phyloP scores from a whole-genome alignment of 331 rosid species.

The Quercus phellos region DNA sequence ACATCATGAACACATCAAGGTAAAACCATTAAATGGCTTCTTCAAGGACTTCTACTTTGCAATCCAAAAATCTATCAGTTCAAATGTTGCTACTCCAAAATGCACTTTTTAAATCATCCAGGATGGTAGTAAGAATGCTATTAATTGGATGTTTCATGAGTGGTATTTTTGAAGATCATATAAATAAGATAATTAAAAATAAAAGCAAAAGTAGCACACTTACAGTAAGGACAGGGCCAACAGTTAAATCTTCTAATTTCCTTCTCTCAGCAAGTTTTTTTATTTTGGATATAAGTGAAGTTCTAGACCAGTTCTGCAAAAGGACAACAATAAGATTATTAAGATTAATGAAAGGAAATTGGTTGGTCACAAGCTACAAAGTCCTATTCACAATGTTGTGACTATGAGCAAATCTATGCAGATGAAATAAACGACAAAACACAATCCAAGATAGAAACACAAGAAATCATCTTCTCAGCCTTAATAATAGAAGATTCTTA shows the following conservation, averaged over 20 bases:
- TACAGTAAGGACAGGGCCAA: slow-evolving; percentile 92
- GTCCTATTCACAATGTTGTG: background rate
- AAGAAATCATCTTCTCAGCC: background rate
- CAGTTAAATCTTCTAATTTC: slow-evolving; percentile 73
- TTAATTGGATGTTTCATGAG: background rate
- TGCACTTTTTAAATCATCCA: background rate
- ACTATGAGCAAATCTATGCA: background rate
- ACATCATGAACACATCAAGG: background rate
- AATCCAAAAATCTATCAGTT: background rate
- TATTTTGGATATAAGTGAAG: slow-evolving; percentile 66
- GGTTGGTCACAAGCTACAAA: background rate
- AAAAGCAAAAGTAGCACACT: slow-evolving; percentile 16
- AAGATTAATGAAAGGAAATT: background rate
- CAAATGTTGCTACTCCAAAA: background rate
- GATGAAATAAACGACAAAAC: background rate
- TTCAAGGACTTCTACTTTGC: background rate
- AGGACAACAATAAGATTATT: slow-evolving; percentile 10
- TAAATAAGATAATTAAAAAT: background rate
- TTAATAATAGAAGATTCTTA: background rate
- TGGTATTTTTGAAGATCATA: background rate
- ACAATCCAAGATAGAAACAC: background rate
- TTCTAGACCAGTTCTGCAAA: slow-evolving; percentile 76
- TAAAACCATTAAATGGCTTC: background rate
- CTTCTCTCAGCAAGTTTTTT: slow-evolving; percentile 82
- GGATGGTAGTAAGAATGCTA: background rate